Conservation (phyloP, 2,329 filamentous ascomycete genomes). For the Bipolaris cookei region DNA sequence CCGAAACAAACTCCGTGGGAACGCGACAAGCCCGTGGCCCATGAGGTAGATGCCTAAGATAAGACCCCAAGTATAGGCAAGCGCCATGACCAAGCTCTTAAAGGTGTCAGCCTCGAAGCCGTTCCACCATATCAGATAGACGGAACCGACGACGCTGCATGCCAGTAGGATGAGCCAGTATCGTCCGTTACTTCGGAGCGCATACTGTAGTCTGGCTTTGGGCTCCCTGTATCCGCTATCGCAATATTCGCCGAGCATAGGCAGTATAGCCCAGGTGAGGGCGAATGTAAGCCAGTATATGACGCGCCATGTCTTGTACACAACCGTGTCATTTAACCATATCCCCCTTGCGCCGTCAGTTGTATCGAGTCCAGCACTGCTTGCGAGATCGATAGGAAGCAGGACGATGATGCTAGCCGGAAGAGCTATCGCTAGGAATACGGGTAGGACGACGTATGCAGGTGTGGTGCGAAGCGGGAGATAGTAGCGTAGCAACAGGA, state of each 20-base stretch:
- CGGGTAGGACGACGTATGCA: slow-evolving; percentile 85
- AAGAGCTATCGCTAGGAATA: slow-evolving; percentile 94
- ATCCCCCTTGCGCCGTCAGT: slow-evolving; percentile 77
- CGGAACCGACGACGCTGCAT: slow-evolving; percentile 71
- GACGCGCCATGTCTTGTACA: slow-evolving; percentile 91
- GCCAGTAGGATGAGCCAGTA: slow-evolving; percentile 84
- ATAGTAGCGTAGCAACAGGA: slow-evolving; percentile 87
- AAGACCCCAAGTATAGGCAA: slow-evolving; percentile 93
- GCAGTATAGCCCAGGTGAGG: slow-evolving; percentile 92
- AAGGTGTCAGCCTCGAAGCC: slow-evolving; percentile 74
- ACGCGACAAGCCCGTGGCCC: slow-evolving; percentile 93
- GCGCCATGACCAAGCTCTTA: slow-evolving; percentile 86
- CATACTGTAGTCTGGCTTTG: slow-evolving; percentile 80
- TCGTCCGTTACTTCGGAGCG: slow-evolving; percentile 82
- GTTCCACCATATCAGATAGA: slow-evolving; percentile 84
- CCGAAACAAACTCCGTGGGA: slow-evolving; percentile 80
- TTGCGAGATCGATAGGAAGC: slow-evolving; percentile 94
- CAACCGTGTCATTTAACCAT: slow-evolving; percentile 79
- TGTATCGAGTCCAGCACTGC: slow-evolving; percentile 71
- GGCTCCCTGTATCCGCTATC: slow-evolving; percentile 92
- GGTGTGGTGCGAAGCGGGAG: slow-evolving; percentile 89
- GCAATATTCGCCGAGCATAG: slow-evolving; percentile 90
- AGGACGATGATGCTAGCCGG: slow-evolving; percentile 90
- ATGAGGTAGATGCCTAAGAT: slow-evolving; percentile 94
- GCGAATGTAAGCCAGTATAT: slow-evolving; percentile 97